These are phyloP conservation scores for Parascedosporium putredinis DNA, from an alignment of 2,329 filamentous ascomycete genomes.

Conservation along the genomic window DNA sequence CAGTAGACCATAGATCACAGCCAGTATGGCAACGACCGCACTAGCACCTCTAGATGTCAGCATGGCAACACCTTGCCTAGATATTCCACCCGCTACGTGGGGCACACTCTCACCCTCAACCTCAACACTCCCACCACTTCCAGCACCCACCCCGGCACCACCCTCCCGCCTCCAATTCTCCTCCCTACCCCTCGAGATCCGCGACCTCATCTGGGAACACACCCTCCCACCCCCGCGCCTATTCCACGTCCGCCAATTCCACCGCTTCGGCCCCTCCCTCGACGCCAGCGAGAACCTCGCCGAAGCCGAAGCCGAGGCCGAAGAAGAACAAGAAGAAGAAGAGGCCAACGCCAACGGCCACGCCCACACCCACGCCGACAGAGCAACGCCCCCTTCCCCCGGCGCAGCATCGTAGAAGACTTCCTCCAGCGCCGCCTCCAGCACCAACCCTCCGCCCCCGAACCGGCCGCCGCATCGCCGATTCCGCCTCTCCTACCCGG, in stretches of 20 bases:
- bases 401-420: not conserved
- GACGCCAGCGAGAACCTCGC: not conserved
- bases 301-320: too few relatives aligned
- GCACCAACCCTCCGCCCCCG: not conserved
- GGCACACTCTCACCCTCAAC: not conserved
- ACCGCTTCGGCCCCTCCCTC: slow-evolving; percentile 8
- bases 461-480: not conserved
- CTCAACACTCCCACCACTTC: not conserved
- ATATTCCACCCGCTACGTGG: too few relatives aligned
- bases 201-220: slow-evolving; percentile 19
- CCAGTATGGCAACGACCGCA: too few relatives aligned
- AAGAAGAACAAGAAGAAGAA: too few relatives aligned
- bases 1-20: too few relatives aligned
- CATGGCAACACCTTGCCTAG: too few relatives aligned
- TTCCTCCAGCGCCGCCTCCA: not conserved
- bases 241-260: slow-evolving; percentile 21
- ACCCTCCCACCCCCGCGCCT: slow-evolving; percentile 18
- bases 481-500: slow-evolving; percentile 16
- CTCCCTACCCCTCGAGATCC: slow-evolving; percentile 18
- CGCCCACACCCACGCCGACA: too few relatives aligned
- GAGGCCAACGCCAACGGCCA: too few relatives aligned
- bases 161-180: not conserved
- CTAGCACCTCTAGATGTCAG: not conserved
- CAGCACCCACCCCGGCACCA: too few relatives aligned
- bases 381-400: too few relatives aligned